Conservation (phyloP, 1,284 basidiomycete genomes). For the Wallemia mellicola region DNA sequence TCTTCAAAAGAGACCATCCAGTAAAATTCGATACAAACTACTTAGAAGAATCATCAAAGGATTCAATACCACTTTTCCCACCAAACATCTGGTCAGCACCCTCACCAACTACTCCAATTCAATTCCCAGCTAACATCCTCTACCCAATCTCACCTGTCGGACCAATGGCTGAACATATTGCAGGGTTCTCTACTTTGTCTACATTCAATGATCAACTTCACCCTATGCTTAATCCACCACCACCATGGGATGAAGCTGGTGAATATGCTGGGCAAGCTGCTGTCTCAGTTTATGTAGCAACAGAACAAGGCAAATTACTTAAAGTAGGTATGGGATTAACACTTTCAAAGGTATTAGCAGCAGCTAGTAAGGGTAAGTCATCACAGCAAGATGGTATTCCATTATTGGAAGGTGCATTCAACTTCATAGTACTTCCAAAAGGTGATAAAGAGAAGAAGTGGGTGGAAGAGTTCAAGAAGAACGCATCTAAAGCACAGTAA, state of each 20-base stretch:
- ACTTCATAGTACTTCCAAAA: not conserved
- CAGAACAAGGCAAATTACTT: not conserved
- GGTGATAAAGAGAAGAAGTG: not conserved
- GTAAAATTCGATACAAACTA: slow-evolving; percentile 7
- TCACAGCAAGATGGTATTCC: not conserved
- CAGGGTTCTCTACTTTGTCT: slow-evolving; percentile 56
- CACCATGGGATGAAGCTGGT: not conserved
- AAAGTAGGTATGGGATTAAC: not conserved
- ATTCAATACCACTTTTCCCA: slow-evolving; percentile 25
- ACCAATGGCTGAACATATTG: slow-evolving; percentile 54
- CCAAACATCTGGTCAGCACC: slow-evolving; percentile 25
- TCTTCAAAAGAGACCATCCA: slow-evolving; percentile 23
- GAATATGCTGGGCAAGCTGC: not conserved
- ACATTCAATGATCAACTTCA: slow-evolving; percentile 48
- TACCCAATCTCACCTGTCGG: slow-evolving; percentile 43
- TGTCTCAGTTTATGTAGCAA: not conserved
- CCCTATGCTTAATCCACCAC: slow-evolving; percentile 41
- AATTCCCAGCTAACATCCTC: slow-evolving; percentile 68
- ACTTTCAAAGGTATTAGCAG: not conserved
- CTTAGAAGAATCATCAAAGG: slow-evolving; percentile 17
- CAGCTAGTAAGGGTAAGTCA: not conserved
- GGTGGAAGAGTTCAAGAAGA: not conserved
- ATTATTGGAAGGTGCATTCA: not conserved
- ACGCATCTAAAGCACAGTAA: not conserved
- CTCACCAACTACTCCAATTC: slow-evolving; percentile 28